phyloP scores from a whole-genome alignment of 352 stramenopile species.

The Pythium rishiriense region DNA sequence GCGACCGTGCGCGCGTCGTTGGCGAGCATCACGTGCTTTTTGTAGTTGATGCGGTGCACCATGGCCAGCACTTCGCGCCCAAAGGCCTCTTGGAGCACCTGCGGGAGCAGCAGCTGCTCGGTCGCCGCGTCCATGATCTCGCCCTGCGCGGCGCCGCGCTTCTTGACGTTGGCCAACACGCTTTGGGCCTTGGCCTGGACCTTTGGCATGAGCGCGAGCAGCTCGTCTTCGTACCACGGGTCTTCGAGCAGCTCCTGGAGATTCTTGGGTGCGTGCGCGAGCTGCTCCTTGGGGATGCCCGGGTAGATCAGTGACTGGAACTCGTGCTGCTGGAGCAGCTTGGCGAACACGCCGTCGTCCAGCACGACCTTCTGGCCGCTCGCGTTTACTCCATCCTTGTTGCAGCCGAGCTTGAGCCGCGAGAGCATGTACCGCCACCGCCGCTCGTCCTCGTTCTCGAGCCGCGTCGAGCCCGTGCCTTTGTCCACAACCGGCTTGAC shows the following conservation, averaged over 20 bases:
- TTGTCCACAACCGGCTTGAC: constrained; percentile 30
- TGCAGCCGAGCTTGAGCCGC: constrained; percentile 62
- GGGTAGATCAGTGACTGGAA: constrained; percentile 85
- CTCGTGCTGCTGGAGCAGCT: constrained; percentile 59
- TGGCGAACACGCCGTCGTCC: constrained; percentile 79
- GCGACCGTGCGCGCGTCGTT: constrained; percentile 65
- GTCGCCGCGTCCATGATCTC: constrained; percentile 80
- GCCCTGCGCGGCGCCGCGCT: constrained; percentile 58
- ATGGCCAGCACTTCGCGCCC: constrained; percentile 78
- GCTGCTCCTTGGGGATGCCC: constrained; percentile 68
- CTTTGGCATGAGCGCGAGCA: constrained; percentile 80
- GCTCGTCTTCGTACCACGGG: constrained; percentile 76
- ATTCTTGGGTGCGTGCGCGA: constrained; percentile 64
- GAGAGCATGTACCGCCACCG: constrained; percentile 70
- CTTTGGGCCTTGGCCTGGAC: constrained; percentile 74
- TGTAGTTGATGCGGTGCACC: constrained; percentile 80
- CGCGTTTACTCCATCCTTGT: constrained; percentile 49
- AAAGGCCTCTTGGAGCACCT: constrained; percentile 86
- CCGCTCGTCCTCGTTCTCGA: constrained; percentile 38
- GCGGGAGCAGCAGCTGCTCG: constrained; percentile 62
- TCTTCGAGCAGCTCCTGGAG: constrained; percentile 75
- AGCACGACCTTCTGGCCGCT: constrained; percentile 60
- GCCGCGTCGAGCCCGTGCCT: constrained; percentile 18
- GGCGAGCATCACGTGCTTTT: constrained; percentile 77
- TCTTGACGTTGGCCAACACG: constrained; percentile 83